Evolutionary conservation across 768 basidiomycete genomes (phyloP), one percentile per base, ranked within the genome.

Genomic region (Tubosaeta sp.): DNA sequence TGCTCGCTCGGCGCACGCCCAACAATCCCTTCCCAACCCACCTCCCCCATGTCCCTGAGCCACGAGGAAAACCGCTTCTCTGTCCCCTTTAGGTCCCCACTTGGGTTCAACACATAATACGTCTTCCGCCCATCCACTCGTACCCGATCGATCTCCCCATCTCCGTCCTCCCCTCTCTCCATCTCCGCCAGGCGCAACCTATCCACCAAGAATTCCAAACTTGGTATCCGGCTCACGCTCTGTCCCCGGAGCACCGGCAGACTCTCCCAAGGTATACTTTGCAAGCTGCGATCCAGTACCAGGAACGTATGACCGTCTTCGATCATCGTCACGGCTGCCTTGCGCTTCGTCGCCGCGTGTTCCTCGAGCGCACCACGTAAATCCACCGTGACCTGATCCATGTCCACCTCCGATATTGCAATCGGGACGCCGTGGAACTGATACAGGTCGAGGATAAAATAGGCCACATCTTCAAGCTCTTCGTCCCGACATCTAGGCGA

Each of bases 181-280:
- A 77, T 70, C 35, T 75, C 73, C 8, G 82, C 81, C 52, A 88
- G 79, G 31, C 79, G 73, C 42, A 97, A 57, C 26, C 95, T 80
- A 65, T 99, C 97, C 22, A 88, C 69, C 17, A 99, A 73, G 75
- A 97, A 97, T 51, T 90, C 81, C 35, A 94, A 65, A 33, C 87
- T 91, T 2, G 97, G 97, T 56, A 97, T 84, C n/a, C 97, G 86
- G 64, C 91, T 94, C 64, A 97, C 80, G 48, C 93, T 90, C 45
- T 85, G 77, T 9, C 88, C 91, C 38, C 91, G 79, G 11, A 98
- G 72, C 38, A 86, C 79, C 0, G 95, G 94, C 13, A 97, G 82
- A 25, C 88, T 95, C 70, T 98, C 97, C 95, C 95, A 98, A 2
- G 97, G 95, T 50, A 98, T 76, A 0, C 84, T 82, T 62, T 94